Conservation (phyloP, 768 basidiomycete species). For the Dentipellis fragilis region DNA sequence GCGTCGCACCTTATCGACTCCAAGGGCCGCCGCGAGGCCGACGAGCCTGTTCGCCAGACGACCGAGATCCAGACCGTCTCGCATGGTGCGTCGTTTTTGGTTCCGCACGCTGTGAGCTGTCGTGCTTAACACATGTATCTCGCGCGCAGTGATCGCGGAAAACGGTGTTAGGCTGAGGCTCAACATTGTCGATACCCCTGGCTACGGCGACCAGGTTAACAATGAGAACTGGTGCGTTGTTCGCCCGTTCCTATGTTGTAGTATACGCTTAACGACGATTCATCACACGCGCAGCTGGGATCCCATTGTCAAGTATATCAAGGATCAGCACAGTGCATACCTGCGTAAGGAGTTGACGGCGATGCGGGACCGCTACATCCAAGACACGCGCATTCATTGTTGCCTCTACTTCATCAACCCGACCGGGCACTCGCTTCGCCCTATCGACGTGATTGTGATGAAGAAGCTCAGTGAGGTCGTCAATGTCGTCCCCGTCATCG, state of each 20-base stretch:
- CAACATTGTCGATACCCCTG: conserved; percentile 98
- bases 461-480: conserved; percentile 98
- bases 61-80: conserved; percentile 94
- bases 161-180: conserved; percentile 90
- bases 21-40: conserved; percentile 83
- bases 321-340: conserved; percentile 98
- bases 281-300: conserved; percentile 68
- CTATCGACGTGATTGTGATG: conserved; percentile 97
- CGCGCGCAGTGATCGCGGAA: conserved; percentile 74
- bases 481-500: conserved; percentile 99
- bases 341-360: conserved; percentile 98
- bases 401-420: conserved; percentile 98
- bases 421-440: conserved; percentile 92
- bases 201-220: conserved; percentile 97
- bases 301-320: conserved; percentile 97
- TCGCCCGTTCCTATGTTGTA: not conserved
- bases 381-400: conserved; percentile 98
- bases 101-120: not conserved
- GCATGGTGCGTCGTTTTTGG: conserved; percentile 57
- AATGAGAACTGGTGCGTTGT: conserved; percentile 87
- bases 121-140: not conserved
- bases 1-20: conserved; percentile 97
- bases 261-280: not conserved
- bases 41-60: conserved; percentile 88
- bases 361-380: conserved; percentile 96